phyloP scores from a whole-genome alignment of 2,329 filamentous ascomycete genomes.

The Scorias spongiosa region DNA sequence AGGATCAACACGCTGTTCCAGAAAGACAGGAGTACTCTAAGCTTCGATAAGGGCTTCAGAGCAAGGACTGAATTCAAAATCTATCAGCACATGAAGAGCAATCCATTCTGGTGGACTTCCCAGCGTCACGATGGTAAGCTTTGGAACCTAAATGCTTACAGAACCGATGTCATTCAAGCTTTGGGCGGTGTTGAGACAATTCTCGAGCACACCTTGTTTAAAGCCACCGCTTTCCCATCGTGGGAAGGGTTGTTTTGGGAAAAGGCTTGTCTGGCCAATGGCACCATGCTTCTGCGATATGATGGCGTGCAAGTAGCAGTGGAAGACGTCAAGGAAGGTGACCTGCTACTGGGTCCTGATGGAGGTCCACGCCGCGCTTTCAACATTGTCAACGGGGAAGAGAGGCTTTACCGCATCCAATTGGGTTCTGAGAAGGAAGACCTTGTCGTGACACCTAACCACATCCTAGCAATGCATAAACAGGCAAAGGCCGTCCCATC shows the following conservation, averaged over 20 bases:
- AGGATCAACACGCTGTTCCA: conserved; percentile 99
- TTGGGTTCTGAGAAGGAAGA: conserved; percentile 28
- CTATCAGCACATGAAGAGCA: conserved; percentile 84
- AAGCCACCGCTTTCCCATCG: conserved; percentile 87
- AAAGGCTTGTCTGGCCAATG: conserved; percentile 27
- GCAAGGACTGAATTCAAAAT: conserved; percentile 93
- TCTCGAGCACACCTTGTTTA: conserved; percentile 82
- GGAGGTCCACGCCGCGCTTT: conserved; percentile 33
- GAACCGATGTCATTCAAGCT: conserved; percentile 93
- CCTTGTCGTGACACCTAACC: conserved; percentile 35
- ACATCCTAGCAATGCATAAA: conserved; percentile 9
- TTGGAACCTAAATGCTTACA: conserved; percentile 92
- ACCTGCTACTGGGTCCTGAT: conserved; percentile 35
- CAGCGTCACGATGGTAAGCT: conserved; percentile 93
- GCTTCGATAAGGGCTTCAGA: conserved; percentile 97
- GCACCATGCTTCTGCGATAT: conserved; percentile 30
- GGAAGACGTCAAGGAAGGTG: conserved; percentile 35
- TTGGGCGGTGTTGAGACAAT: conserved; percentile 96
- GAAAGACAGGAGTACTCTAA: conserved; percentile 90
- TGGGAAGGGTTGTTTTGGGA: conserved; percentile 93
- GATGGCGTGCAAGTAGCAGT: conserved; percentile 31
- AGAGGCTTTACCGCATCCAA: conserved; percentile 35
- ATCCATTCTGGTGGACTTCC: conserved; percentile 95
- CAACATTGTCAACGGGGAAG: conserved; percentile 34
- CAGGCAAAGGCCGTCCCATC: not conserved